phyloP scores from a whole-genome alignment of 345 rosid species.

The Populus simonii region DNA sequence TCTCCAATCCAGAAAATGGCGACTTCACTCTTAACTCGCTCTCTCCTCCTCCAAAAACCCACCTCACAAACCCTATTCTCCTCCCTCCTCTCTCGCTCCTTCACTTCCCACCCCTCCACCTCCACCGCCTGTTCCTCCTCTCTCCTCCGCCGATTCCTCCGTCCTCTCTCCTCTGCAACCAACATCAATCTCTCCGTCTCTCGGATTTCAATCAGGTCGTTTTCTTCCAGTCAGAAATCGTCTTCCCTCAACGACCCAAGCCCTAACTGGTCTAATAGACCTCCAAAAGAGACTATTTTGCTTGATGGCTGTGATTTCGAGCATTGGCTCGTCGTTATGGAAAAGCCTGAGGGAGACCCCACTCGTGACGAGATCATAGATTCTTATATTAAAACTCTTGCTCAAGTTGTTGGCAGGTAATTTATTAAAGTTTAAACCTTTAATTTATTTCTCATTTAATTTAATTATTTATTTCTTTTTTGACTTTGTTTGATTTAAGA shows the following conservation, averaged over 20 bases:
- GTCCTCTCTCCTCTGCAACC: slow-evolving; percentile 6
- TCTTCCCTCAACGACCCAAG: slow-evolving; percentile 67
- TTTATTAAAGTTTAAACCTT: neutral
- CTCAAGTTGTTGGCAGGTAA: slow-evolving; percentile 71
- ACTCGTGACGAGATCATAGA: slow-evolving; percentile 90
- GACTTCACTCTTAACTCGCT: neutral
- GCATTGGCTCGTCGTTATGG: slow-evolving; percentile 93
- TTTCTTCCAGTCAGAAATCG: slow-evolving; percentile 50
- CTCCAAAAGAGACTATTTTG: slow-evolving; percentile 86
- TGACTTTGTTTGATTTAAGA: neutral
- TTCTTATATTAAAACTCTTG: slow-evolving; percentile 66
- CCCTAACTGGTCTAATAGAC: slow-evolving; percentile 91
- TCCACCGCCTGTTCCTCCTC: slow-evolving; percentile 7
- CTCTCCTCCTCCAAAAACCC: neutral
- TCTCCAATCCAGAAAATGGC: neutral
- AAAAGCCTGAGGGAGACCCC: slow-evolving; percentile 54
- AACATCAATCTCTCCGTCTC: slow-evolving; percentile 12
- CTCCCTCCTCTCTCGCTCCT: slow-evolving; percentile 11
- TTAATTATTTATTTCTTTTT: neutral
- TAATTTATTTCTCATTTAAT: neutral
- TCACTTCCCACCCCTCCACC: slow-evolving; percentile 11
- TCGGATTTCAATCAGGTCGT: slow-evolving; percentile 12
- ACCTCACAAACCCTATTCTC: slow-evolving; percentile 4
- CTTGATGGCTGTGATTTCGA: slow-evolving; percentile 93
- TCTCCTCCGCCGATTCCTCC: slow-evolving; percentile 17